Evolutionary conservation across 169 alveolate genomes (phyloP).

Genomic region (Plasmodium knowlesi): DNA sequence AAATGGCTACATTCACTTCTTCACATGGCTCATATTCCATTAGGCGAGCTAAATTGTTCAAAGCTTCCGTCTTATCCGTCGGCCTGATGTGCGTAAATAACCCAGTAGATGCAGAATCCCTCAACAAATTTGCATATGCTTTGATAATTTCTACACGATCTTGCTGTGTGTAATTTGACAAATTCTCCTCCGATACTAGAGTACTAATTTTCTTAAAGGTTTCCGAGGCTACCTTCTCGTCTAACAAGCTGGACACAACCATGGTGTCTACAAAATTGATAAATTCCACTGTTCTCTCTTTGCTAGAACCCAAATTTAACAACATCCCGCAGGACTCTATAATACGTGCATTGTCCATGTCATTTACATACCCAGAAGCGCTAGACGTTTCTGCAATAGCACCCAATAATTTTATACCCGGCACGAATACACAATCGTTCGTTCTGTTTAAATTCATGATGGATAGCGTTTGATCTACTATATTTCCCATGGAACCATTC

Average conservation of each 20-base stretch:
- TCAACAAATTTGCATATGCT: conserved; percentile 48
- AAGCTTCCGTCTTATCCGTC: conserved; percentile 76
- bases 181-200: conserved; percentile 53
- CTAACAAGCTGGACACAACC: conserved; percentile 58
- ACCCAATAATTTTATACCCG: conserved; percentile 52
- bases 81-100: conserved; percentile 57
- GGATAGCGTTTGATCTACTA: conserved; percentile 36
- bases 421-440: conserved; percentile 43
- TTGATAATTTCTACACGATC: conserved; percentile 33
- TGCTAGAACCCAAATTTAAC: conserved; percentile 39
- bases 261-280: conserved; percentile 44
- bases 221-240: conserved; percentile 68
- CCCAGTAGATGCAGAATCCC: conserved; percentile 70
- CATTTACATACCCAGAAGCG: conserved; percentile 46
- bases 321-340: conserved; percentile 53
- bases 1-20: conserved; percentile 61
- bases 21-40: conserved; percentile 76
- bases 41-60: conserved; percentile 76
- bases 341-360: conserved; percentile 39
- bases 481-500: conserved; percentile 52
- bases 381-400: conserved; percentile 43
- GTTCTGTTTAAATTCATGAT: conserved; percentile 62
- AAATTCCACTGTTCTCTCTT: conserved; percentile 66
- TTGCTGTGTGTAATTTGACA: conserved; percentile 46
- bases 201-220: conserved; percentile 38